Base-by-base conservation (phyloP, 768 basidiomycete species). In the Exsudoporus frostii region DNA sequence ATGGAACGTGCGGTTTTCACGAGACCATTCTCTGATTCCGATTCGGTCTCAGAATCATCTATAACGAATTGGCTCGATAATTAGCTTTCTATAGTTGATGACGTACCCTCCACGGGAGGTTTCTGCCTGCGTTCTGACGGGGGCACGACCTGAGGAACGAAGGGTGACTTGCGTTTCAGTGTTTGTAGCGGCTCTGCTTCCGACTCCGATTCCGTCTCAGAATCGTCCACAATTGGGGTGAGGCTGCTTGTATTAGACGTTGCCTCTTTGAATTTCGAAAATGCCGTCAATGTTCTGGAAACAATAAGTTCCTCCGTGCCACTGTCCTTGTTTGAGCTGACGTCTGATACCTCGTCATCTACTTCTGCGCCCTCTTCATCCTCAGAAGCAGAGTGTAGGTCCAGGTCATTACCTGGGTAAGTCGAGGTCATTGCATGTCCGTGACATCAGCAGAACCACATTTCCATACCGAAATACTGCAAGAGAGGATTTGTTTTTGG, bases 321-420 rank as follows among this genome's bases (percentile, higher is more conserved):
- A 34, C 66, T 65, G 39, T 65, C 66, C 34, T 60, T 57, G 33
- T 63, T 56, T 19, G 60, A 59, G 25, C 56, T 59, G 11, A 34
- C 29, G 32, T 63, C 59, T 5, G 56, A 50, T 8, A 54, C 57
- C 4, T 63, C 59, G 19, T 64, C 69, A 8, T 54, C 59, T 8
- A 60, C 60, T 7, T 57, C 64, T 32, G 56, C 48, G 7, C 0
- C 34, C 36, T 64, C 60, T 4, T 68, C 69, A 17, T 70, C 65
- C 57, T 82, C 81, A 8, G 78, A 79, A 20, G 75, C 82, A 25
- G 82, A 82, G 29, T 80, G 78, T 17, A 83, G 61, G 36, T 76
- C 76, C 36, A 84, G 58, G 40, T 77, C 72, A 52, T 71, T 61
- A 7, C 66, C 78, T 75, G 53, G 43, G 60, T 2, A 20, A 34